Percentiles rank a stretch among this genome's conserved stretches.
Conservation (phyloP, 2,329 filamentous ascomycete species). For the Verticillium longisporum region DNA sequence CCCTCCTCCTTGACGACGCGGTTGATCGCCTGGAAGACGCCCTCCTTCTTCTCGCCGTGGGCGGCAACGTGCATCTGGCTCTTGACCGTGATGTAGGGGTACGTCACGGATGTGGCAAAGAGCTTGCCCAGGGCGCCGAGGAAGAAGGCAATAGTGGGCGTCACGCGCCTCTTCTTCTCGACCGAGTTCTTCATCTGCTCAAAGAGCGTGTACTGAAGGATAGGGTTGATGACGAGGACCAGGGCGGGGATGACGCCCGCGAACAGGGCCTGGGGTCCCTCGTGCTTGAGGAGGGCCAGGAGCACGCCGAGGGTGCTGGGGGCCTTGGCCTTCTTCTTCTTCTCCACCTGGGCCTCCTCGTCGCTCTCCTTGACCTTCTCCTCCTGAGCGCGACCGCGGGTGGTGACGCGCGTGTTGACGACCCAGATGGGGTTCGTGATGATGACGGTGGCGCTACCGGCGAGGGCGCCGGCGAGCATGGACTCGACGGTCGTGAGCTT, state of each 20-base stretch:
- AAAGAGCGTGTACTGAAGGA: conserved; percentile 96
- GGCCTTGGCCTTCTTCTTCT: conserved; percentile 34
- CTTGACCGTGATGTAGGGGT: conserved; percentile 98
- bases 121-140: conserved; percentile 91
- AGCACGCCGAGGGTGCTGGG: conserved; percentile 78
- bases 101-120: conserved; percentile 87
- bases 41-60: conserved; percentile 69
- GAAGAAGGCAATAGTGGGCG: conserved; percentile 81
- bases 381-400: conserved; percentile 70
- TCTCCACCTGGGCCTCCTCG: conserved; percentile 35
- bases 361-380: conserved; percentile 30
- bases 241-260: conserved; percentile 87
- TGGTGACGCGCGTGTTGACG: conserved; percentile 96
- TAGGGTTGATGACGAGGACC: conserved; percentile 94
- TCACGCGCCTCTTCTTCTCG: conserved; percentile 68
- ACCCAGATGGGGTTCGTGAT: conserved; percentile 99
- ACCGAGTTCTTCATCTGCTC: conserved; percentile 93
- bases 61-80: conserved; percentile 91
- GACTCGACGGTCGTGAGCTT: conserved; percentile 88
- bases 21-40: conserved; percentile 69
- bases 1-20: conserved; percentile 83
- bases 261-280: conserved; percentile 81
- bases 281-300: conserved; percentile 70
- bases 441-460: conserved; percentile 88
- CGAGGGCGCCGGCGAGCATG: conserved; percentile 92